Percentiles rank a stretch among this genome's conserved stretches.
Evolutionary conservation across 495 filamentous ascomycete species (phyloP).

Genomic region (Penicillium longicatenatum): DNA sequence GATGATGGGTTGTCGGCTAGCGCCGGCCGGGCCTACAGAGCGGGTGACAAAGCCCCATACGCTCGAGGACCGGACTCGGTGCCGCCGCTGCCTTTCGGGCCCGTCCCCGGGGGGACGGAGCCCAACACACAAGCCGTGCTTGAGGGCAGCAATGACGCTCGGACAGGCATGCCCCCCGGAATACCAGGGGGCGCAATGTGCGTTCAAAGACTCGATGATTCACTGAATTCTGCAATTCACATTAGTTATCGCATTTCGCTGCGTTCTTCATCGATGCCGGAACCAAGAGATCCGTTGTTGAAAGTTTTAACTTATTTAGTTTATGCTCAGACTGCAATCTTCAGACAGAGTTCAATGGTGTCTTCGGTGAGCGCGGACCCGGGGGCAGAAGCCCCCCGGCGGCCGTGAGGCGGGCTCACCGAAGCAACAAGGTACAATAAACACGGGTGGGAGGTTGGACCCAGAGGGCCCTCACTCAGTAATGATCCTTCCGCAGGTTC

Average conservation of each 20-base stretch:
- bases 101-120: slow-evolving; percentile 32
- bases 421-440: slow-evolving; percentile 43
- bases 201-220: slow-evolving; percentile 76
- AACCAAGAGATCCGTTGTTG: slow-evolving; percentile 72
- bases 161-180: slow-evolving; percentile 66
- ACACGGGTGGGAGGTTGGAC: slow-evolving; percentile 33
- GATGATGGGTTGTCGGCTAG: slow-evolving; percentile 13
- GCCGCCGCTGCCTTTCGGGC: slow-evolving; percentile 50
- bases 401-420: slow-evolving; percentile 30
- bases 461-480: slow-evolving; percentile 40
- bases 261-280: slow-evolving; percentile 73
- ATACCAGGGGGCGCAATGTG: slow-evolving; percentile 67
- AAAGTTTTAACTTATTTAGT: slow-evolving; percentile 56
- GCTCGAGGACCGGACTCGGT: slow-evolving; percentile 40
- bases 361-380: slow-evolving; percentile 36
- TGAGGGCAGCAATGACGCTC: slow-evolving; percentile 62
- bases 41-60: slow-evolving; percentile 43
- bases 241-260: slow-evolving; percentile 75
- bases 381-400: slow-evolving; percentile 24
- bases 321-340: slow-evolving; percentile 37
- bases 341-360: slow-evolving; percentile 30
- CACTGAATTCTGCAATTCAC: slow-evolving; percentile 72
- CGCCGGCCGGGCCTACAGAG: slow-evolving; percentile 22
- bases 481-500: slow-evolving; percentile 73
- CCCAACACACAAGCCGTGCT: slow-evolving; percentile 52